phyloP scores from a whole-genome alignment of 1,284 basidiomycete species.

The Mycena sp. region DNA sequence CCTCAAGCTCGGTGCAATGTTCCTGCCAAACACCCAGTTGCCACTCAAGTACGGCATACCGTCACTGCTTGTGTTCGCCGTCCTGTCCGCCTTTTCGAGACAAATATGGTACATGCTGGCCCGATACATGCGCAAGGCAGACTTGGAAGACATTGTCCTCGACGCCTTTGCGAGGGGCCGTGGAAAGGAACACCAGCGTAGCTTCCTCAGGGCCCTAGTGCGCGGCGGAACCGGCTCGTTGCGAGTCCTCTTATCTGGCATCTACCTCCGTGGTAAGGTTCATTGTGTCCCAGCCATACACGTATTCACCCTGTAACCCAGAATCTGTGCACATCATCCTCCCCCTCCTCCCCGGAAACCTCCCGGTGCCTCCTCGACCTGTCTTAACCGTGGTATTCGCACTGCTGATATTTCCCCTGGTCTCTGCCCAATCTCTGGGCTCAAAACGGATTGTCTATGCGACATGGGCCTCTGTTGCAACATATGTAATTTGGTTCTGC shows the following conservation, averaged over 20 bases:
- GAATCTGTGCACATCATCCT: slow-evolving; percentile 63
- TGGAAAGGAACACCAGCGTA: slow-evolving; percentile 55
- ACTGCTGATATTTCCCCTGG: slow-evolving; percentile 57
- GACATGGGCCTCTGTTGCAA: slow-evolving; percentile 63
- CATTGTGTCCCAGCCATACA: slow-evolving; percentile 11
- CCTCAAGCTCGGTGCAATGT: slow-evolving; percentile 74
- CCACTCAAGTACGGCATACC: slow-evolving; percentile 60
- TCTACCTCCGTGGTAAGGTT: slow-evolving; percentile 74
- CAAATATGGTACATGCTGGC: slow-evolving; percentile 81
- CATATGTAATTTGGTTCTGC: slow-evolving; percentile 68
- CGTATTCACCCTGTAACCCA: slow-evolving; percentile 35
- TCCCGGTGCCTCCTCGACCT: slow-evolving; percentile 44
- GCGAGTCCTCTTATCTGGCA: slow-evolving; percentile 60
- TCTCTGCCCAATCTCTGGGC: slow-evolving; percentile 60
- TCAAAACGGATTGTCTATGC: slow-evolving; percentile 62
- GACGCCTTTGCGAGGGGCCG: slow-evolving; percentile 67
- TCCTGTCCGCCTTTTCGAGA: slow-evolving; percentile 65
- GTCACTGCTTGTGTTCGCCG: slow-evolving; percentile 62
- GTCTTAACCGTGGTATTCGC: slow-evolving; percentile 51
- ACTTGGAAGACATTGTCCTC: slow-evolving; percentile 70
- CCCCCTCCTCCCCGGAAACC: slow-evolving; percentile 47
- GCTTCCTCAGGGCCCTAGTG: slow-evolving; percentile 51
- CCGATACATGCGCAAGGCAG: slow-evolving; percentile 68
- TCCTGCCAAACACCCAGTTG: slow-evolving; percentile 57
- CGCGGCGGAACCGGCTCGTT: slow-evolving; percentile 53